A percentile compares a stretch with the other conserved stretches of the same genome.
phyloP scores from a whole-genome alignment of 2,329 filamentous ascomycete species.

The Botrytis hyacinthi region DNA sequence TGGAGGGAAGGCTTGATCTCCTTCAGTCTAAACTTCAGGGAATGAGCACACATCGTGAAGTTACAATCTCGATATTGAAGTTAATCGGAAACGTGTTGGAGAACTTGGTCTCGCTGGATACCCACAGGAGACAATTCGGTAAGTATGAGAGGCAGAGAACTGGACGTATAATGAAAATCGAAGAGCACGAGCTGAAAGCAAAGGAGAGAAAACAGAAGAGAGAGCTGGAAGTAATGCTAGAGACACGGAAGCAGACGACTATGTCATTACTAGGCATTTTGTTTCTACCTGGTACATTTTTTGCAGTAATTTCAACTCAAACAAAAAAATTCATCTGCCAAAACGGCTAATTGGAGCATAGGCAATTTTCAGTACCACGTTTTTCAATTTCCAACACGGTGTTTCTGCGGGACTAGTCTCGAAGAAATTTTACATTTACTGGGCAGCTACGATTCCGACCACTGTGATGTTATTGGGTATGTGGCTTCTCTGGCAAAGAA shows the following conservation, averaged over 20 bases:
- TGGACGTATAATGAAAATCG: too few species aligned
- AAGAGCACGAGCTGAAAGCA: too few species aligned
- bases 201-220: constrained; percentile 17
- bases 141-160: too few species aligned
- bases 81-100: constrained; percentile 12
- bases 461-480: neutral
- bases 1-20: neutral
- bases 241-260: constrained; percentile 17
- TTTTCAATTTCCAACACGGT: constrained; percentile 1
- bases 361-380: constrained; percentile 5
- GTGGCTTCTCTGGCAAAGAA: neutral
- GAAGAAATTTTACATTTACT: neutral
- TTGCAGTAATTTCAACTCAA: neutral
- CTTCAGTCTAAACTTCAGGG: neutral
- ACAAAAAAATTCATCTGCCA: rapidly evolving
- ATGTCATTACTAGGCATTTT: constrained; percentile 18
- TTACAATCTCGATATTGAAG: constrained; percentile 19
- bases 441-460: neutral
- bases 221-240: constrained; percentile 17
- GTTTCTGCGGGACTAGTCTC: neutral
- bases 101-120: constrained; percentile 18
- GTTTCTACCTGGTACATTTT: constrained; percentile 19
- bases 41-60: constrained; percentile 13
- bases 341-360: neutral
- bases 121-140: neutral